A percentile compares a stretch with the other conserved stretches of the same genome.
Conservation (phyloP, 306 rosid species). For the Inga leiocalycina region DNA sequence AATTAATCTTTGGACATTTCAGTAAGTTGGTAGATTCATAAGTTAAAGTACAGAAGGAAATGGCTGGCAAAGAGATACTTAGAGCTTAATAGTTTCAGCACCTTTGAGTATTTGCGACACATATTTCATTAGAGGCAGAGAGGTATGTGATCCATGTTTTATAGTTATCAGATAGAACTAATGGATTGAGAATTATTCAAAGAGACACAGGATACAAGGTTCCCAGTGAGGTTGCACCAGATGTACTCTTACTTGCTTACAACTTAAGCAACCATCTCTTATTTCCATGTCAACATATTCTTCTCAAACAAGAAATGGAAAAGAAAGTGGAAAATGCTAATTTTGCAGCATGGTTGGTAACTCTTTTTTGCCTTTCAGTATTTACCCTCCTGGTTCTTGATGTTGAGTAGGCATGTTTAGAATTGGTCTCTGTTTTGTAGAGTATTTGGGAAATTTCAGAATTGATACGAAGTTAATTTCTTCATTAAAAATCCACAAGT, state of each 20-base stretch:
- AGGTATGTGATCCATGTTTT: background rate
- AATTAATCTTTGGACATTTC: no score
- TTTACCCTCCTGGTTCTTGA: background rate
- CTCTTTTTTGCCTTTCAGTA: background rate
- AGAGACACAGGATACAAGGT: constrained; percentile 23
- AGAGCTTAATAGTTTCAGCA: background rate
- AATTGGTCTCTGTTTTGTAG: background rate
- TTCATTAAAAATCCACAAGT: background rate
- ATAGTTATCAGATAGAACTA: background rate
- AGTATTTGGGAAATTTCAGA: background rate
- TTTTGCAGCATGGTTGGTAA: background rate
- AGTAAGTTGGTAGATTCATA: no score
- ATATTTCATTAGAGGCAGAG: background rate
- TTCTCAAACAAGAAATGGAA: background rate
- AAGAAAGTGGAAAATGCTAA: background rate
- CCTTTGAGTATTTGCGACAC: constrained; percentile 16
- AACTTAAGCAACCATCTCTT: background rate
- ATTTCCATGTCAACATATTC: background rate
- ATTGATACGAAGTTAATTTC: background rate
- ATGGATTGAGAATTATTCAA: background rate
- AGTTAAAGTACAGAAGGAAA: constrained; percentile 23
- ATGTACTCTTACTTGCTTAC: background rate
- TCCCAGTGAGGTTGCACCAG: constrained; percentile 19
- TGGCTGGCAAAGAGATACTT: constrained; percentile 20
- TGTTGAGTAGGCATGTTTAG: background rate